These are phyloP conservation scores for Aaosphaeria arxii DNA, from an alignment of 2,329 filamentous ascomycete genomes.

Conservation along the genomic window DNA sequence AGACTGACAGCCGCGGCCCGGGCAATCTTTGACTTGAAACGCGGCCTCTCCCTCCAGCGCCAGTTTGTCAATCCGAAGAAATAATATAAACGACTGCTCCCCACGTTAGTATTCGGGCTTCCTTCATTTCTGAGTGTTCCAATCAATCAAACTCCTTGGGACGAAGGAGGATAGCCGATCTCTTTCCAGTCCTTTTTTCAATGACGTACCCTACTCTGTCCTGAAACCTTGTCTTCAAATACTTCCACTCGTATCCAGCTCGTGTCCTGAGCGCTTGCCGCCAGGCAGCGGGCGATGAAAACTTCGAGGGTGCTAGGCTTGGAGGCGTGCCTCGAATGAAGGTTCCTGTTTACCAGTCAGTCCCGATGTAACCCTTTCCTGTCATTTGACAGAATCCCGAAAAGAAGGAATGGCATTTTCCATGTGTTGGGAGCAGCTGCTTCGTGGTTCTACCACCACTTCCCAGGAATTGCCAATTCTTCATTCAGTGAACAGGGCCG, in stretches of 20 bases:
- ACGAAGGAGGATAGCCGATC: too few relatives aligned
- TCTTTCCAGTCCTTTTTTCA: too few relatives aligned
- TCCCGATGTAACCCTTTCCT: neutral
- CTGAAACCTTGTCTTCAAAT: slow-evolving; percentile 1
- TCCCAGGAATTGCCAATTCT: too few relatives aligned
- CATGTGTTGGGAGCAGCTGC: too few relatives aligned
- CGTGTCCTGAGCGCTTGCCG: slow-evolving; percentile 1
- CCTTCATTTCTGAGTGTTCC: neutral
- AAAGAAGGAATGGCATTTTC: too few relatives aligned
- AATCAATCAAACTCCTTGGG: neutral
- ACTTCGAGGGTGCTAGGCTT: neutral
- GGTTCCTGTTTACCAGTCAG: slow-evolving; percentile 5
- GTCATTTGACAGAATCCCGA: too few relatives aligned
- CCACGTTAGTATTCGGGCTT: neutral
- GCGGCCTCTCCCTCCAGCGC: neutral
- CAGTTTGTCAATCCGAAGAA: neutral
- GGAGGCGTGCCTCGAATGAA: slow-evolving; percentile 6
- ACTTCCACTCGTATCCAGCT: slow-evolving; percentile 12
- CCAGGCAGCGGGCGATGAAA: neutral
- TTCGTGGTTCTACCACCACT: too few relatives aligned
- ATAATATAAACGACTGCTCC: neutral
- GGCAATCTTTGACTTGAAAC: slow-evolving; percentile 1
- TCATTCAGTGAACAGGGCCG: too few relatives aligned
- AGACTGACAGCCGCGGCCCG: slow-evolving; percentile 51
- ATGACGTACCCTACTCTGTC: neutral